Evolutionary conservation across 352 stramenopile genomes (phyloP).

Genomic region (Phytopythium litorale): DNA sequence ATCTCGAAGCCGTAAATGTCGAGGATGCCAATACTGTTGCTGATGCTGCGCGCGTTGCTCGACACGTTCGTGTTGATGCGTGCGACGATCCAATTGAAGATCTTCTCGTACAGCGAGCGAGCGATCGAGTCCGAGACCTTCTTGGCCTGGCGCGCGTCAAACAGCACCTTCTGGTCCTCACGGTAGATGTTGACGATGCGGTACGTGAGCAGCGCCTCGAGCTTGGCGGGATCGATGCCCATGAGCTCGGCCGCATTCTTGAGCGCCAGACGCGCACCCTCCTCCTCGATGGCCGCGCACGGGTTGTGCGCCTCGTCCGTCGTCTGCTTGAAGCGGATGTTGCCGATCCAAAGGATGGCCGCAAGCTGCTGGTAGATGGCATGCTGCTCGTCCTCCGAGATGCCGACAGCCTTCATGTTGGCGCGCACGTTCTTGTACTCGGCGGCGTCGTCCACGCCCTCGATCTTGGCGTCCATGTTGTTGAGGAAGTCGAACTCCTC

Average conservation of each 20-base stretch:
- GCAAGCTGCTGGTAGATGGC: conserved; percentile 76
- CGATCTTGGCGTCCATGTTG: conserved; percentile 63
- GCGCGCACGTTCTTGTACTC: conserved; percentile 56
- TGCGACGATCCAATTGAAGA: conserved; percentile 88
- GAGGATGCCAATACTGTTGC: conserved; percentile 83
- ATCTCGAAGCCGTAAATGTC: conserved; percentile 92
- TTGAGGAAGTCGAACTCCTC: conserved; percentile 66
- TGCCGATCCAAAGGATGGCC: conserved; percentile 82
- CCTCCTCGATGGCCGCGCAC: conserved; percentile 55
- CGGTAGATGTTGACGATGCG: conserved; percentile 78
- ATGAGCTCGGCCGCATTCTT: conserved; percentile 55
- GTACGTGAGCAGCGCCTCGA: conserved; percentile 75
- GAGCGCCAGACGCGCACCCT: conserved; percentile 46
- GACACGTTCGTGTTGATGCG: conserved; percentile 85
- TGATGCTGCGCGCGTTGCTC: conserved; percentile 53
- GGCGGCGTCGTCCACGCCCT: conserved; percentile 70
- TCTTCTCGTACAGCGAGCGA: conserved; percentile 85
- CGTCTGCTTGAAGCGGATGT: conserved; percentile 76
- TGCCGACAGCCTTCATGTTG: conserved; percentile 70
- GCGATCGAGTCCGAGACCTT: conserved; percentile 86
- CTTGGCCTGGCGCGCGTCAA: conserved; percentile 69
- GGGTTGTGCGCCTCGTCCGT: conserved; percentile 77
- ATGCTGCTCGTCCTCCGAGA: conserved; percentile 64
- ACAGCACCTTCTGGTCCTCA: conserved; percentile 74
- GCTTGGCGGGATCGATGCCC: conserved; percentile 51